Evolutionary conservation across 768 basidiomycete species (phyloP), one percentile per base, ranked within the genome.

Genomic region (Amanita muscaria): DNA sequence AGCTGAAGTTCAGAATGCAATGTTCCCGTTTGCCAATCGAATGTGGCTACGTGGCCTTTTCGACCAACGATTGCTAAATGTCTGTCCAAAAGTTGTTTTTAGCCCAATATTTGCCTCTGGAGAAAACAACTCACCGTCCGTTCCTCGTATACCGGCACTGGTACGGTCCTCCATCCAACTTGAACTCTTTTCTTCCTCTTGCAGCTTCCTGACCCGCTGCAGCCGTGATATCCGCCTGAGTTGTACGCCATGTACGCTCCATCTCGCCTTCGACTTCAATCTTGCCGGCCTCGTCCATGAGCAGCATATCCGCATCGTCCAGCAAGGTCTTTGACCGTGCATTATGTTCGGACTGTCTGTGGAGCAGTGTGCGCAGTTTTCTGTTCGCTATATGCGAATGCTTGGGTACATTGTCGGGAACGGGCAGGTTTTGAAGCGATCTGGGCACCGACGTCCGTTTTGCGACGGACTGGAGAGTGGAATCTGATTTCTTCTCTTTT

Each of bases 1-100:
- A 98, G 65, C 52, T 94, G 89, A 14, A 97, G 67, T 57, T 98
- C 94, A 4, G 86, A 73, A 56, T 92, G 87, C 21, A 96, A 64
- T 24, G 78, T 77, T 0, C 90, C 91, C 0, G 84, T 79, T 58
- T 87, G 81, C 88, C 88, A 92, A 60, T 98, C 92, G 54, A 97
- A 93, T 0, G 91, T 88, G 2, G 90, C 88, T 14, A 90, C 80
- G 64, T 96, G 91, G 0, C 96, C 93, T 25, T 69, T 72, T 10
- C 71, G 73, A 4, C 91, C 91, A 0, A 78, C 87, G 51, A 97
- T 80, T 0, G 90, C 93, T 43, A 97, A 59, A 61, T 94, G 83
- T 60, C 92, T 88, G 52, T 27, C 7, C 25, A 42, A 27, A 36
- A 40, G 15, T 44, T 34, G 22, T 24, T 16, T 18, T 34, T 36